Percentiles rank a stretch among this genome's conserved stretches.
Evolutionary conservation across 2,329 filamentous ascomycete species (phyloP).

Genomic region (Colletotrichum plurivorum): DNA sequence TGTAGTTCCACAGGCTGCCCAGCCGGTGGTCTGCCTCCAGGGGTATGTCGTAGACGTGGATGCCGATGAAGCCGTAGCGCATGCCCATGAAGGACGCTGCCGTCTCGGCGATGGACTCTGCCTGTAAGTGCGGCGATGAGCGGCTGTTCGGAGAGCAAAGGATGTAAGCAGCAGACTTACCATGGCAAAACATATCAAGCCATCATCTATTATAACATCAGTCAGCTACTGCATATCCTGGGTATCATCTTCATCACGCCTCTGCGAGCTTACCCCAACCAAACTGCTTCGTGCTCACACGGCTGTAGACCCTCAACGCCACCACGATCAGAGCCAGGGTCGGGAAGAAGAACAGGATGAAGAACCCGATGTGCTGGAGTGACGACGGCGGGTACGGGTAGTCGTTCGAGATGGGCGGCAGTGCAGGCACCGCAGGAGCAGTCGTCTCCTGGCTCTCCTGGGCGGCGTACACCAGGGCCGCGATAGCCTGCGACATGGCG

Average conservation of each 20-base stretch:
- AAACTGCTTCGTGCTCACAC: slow-evolving; percentile 35
- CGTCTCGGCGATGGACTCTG: slow-evolving; percentile 34
- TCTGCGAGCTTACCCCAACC: slow-evolving; percentile 29
- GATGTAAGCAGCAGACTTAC: not conserved
- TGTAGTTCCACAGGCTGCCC: slow-evolving; percentile 48
- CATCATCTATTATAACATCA: slow-evolving; percentile 11
- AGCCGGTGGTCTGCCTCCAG: slow-evolving; percentile 25
- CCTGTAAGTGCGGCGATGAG: slow-evolving; percentile 14
- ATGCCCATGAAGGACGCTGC: slow-evolving; percentile 34
- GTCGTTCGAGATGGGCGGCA: slow-evolving; percentile 30
- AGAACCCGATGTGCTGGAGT: slow-evolving; percentile 28
- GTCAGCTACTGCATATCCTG: slow-evolving; percentile 6
- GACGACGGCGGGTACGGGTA: slow-evolving; percentile 32
- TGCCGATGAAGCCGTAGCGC: slow-evolving; percentile 32
- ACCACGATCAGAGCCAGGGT: slow-evolving; percentile 22
- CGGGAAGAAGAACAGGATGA: slow-evolving; percentile 35
- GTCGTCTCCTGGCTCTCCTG: slow-evolving; percentile 11
- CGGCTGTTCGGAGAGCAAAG: too few relatives aligned
- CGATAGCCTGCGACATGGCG: slow-evolving; percentile 31
- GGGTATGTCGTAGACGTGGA: slow-evolving; percentile 33
- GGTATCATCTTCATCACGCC: not conserved
- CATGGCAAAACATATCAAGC: slow-evolving; percentile 35
- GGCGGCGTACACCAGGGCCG: slow-evolving; percentile 32
- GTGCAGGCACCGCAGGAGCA: not conserved
- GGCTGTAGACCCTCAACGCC: slow-evolving; percentile 30